Percentiles rank a stretch among this genome's conserved stretches.
phyloP scores from a whole-genome alignment of 2,329 filamentous ascomycete genomes.

The Cryphonectria carpinicola region DNA sequence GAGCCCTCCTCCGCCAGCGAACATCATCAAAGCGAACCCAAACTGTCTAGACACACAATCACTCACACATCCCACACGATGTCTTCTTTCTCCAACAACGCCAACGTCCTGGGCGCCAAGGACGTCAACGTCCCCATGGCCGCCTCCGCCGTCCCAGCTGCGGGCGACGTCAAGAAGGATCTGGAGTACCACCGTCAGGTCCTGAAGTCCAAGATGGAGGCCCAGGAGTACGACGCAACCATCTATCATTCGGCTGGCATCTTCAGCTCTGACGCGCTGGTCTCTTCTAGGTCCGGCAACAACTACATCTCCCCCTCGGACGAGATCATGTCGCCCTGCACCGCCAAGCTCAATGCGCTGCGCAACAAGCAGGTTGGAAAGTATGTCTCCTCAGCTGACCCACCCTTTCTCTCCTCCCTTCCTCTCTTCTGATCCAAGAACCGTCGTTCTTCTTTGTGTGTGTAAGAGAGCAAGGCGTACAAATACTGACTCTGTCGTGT shows the following conservation, averaged over 20 bases:
- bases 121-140: conserved; percentile 65
- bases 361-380: conserved; percentile 81
- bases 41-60: neutral
- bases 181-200: conserved; percentile 81
- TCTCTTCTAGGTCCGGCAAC: conserved; percentile 22
- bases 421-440: neutral
- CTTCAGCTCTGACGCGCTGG: conserved; percentile 9
- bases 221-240: conserved; percentile 40
- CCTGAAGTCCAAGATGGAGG: conserved; percentile 71
- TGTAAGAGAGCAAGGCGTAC: neutral
- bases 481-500: neutral
- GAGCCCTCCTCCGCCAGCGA: neutral
- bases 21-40: neutral
- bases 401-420: no score
- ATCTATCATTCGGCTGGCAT: neutral
- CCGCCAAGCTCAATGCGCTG: conserved; percentile 78
- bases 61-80: conserved; percentile 45
- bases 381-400: conserved; percentile 52
- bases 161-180: conserved; percentile 45
- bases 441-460: neutral
- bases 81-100: conserved; percentile 42
- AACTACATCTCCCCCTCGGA: conserved; percentile 82
- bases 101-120: conserved; percentile 65
- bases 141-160: conserved; percentile 36
- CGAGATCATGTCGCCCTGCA: conserved; percentile 85